Evolutionary conservation across 305 asterid genomes (phyloP).

Genomic region (Euphrasia arctica): DNA sequence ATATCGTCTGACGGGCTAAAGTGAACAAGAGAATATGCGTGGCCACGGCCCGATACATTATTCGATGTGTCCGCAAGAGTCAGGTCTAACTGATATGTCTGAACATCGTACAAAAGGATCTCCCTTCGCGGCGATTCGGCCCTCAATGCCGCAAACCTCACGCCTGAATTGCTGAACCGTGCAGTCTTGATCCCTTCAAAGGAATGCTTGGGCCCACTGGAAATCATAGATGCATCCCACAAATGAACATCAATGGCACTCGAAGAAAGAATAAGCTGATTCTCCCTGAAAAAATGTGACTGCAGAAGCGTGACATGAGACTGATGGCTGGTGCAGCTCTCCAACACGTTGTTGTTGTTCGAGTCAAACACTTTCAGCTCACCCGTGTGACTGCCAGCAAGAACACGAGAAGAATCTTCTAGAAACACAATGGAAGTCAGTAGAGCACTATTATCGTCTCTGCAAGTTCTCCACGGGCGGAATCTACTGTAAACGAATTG

Average conservation of each 20-base stretch:
- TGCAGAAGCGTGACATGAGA: conserved; percentile 77
- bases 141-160: conserved; percentile 65
- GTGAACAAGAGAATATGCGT: conserved; percentile 72
- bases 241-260: conserved; percentile 79
- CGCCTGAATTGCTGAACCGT: conserved; percentile 76
- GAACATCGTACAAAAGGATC: conserved; percentile 78
- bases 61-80: conserved; percentile 60
- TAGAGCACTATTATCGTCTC: conserved; percentile 70
- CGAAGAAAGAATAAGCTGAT: conserved; percentile 77
- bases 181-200: conserved; percentile 92
- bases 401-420: conserved; percentile 83
- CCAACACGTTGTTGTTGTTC: conserved; percentile 70
- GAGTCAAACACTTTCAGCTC: conserved; percentile 88
- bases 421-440: conserved; percentile 83
- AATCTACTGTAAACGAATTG: conserved; percentile 93
- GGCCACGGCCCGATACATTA: conserved; percentile 63
- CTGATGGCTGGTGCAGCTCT: conserved; percentile 81
- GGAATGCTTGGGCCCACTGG: conserved; percentile 84
- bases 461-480: conserved; percentile 98
- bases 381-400: conserved; percentile 86
- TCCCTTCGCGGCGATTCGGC: conserved; percentile 69
- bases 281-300: conserved; percentile 60
- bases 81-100: conserved; percentile 61
- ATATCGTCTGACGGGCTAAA: conserved; percentile 78
- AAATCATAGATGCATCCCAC: conserved; percentile 80